These are phyloP conservation scores for Sutorius australiensis DNA, from an alignment of 768 basidiomycete genomes.

Conservation along the genomic window DNA sequence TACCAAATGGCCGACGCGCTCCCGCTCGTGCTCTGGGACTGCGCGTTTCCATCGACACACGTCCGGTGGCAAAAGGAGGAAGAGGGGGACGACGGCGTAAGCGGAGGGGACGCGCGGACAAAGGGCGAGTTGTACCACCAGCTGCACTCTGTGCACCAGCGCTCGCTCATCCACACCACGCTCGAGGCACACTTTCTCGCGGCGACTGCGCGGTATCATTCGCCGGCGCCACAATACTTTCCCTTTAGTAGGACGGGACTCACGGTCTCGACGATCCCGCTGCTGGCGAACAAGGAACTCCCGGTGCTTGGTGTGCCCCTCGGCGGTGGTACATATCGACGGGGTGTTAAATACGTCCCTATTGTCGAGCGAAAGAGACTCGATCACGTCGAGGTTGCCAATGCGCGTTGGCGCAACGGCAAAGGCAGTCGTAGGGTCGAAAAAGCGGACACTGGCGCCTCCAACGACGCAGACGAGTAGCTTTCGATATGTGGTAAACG, in stretches of 20 bases:
- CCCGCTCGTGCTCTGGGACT: conserved; percentile 90
- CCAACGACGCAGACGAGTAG: conserved; percentile 13
- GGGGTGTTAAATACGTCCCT: conserved; percentile 60
- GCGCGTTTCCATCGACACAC: conserved; percentile 62
- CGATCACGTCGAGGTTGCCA: conserved; percentile 67
- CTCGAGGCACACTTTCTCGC: conserved; percentile 64
- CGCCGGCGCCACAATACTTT: conserved; percentile 36
- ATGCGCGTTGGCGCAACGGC: conserved; percentile 74
- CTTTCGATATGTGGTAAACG: not conserved
- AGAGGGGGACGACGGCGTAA: conserved; percentile 33
- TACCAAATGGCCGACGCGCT: conserved; percentile 94
- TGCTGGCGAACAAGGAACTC: conserved; percentile 11
- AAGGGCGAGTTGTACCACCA: conserved; percentile 46
- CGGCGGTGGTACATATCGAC: conserved; percentile 67
- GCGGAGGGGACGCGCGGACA: conserved; percentile 21
- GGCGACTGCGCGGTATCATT: conserved; percentile 51
- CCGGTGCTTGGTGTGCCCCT: conserved; percentile 51
- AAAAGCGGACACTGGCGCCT: conserved; percentile 20
- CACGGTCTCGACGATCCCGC: conserved; percentile 18
- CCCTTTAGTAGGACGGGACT: conserved; percentile 32
- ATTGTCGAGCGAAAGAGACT: conserved; percentile 64
- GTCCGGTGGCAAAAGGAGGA: conserved; percentile 70
- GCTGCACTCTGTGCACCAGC: conserved; percentile 50
- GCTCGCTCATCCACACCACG: conserved; percentile 61
- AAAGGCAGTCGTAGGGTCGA: conserved; percentile 51